phyloP scores from a whole-genome alignment of 2,329 filamentous ascomycete species.

The Grosmannia penicillata region DNA sequence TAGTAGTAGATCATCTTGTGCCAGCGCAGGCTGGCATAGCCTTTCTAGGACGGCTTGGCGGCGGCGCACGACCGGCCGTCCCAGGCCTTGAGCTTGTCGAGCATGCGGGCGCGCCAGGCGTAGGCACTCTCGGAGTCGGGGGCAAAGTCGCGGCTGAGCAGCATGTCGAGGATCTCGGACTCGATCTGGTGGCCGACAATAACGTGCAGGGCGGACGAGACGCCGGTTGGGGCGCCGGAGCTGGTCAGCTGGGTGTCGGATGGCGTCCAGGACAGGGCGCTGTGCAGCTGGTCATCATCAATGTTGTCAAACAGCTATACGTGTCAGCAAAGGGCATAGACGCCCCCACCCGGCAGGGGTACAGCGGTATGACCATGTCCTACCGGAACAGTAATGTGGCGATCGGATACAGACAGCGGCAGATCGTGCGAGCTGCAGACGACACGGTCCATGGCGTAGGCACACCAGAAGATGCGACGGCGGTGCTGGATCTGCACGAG shows the following conservation, averaged over 20 bases:
- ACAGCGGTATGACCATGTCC: too few species aligned
- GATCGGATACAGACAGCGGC: constrained; percentile 14
- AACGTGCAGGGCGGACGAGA: constrained; percentile 15
- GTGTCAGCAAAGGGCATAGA: too few species aligned
- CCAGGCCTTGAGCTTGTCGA: constrained; percentile 13
- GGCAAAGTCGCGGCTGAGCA: constrained; percentile 13
- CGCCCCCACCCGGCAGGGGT: too few species aligned
- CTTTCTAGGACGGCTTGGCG: constrained; percentile 10
- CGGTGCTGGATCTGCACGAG: constrained; percentile 12
- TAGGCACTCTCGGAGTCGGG: constrained; percentile 10
- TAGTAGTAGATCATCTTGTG: constrained; percentile 18
- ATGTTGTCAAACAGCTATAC: constrained; percentile 12
- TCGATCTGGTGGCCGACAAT: constrained; percentile 15
- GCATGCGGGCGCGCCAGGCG: constrained; percentile 13
- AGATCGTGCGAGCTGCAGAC: constrained; percentile 15
- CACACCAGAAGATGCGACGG: constrained; percentile 17
- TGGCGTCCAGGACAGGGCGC: too few species aligned
- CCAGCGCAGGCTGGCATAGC: constrained; percentile 12
- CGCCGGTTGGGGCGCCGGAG: constrained; percentile 8
- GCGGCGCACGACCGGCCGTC: constrained; percentile 11
- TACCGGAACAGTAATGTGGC: constrained; percentile 14
- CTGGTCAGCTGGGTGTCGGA: background rate
- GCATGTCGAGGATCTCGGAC: constrained; percentile 14
- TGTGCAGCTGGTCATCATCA: constrained; percentile 14
- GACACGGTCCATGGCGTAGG: constrained; percentile 15